phyloP scores from a whole-genome alignment of 768 basidiomycete species.

The Boletus barrowsii region DNA sequence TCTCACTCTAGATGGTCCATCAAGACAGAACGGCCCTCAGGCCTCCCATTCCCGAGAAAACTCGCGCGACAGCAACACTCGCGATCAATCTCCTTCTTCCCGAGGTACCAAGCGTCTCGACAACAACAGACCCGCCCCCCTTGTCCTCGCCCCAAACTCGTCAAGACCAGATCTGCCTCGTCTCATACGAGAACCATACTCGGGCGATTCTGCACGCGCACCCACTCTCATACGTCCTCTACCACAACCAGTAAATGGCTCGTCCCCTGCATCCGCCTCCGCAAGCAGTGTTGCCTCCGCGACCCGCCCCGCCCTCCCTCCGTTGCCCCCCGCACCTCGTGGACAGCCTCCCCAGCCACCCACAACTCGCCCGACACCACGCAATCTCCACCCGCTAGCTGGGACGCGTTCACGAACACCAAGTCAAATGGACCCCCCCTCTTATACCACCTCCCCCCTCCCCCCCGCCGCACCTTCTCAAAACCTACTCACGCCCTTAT shows the following conservation, averaged over 20 bases:
- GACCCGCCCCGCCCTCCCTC: conserved; percentile 52
- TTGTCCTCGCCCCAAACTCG: conserved; percentile 61
- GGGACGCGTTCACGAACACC: conserved; percentile 47
- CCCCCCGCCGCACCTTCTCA: conserved; percentile 32
- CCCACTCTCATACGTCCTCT: conserved; percentile 28
- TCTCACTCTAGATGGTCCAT: neutral
- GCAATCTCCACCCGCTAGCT: conserved; percentile 36
- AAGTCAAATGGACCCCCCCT: conserved; percentile 51
- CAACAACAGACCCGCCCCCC: conserved; percentile 70
- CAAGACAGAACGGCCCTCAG: conserved; percentile 4
- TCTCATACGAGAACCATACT: conserved; percentile 58
- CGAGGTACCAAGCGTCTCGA: conserved; percentile 50
- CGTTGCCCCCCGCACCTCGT: conserved; percentile 67
- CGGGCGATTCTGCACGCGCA: conserved; percentile 51
- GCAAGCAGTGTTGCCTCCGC: conserved; percentile 31
- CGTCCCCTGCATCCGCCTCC: conserved; percentile 19
- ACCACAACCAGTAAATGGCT: conserved; percentile 23
- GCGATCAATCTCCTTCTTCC: conserved; percentile 27
- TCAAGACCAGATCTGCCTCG: conserved; percentile 66
- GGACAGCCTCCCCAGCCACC: conserved; percentile 56
- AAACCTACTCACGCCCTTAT: conserved; percentile 42
- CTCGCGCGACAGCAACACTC: conserved; percentile 17
- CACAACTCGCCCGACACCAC: conserved; percentile 28
- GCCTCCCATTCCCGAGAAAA: conserved; percentile 20
- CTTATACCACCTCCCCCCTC: conserved; percentile 42